Base-by-base conservation (phyloP, 371 early-diverging fungal genomes). In the Mortierella sp. region DNA sequence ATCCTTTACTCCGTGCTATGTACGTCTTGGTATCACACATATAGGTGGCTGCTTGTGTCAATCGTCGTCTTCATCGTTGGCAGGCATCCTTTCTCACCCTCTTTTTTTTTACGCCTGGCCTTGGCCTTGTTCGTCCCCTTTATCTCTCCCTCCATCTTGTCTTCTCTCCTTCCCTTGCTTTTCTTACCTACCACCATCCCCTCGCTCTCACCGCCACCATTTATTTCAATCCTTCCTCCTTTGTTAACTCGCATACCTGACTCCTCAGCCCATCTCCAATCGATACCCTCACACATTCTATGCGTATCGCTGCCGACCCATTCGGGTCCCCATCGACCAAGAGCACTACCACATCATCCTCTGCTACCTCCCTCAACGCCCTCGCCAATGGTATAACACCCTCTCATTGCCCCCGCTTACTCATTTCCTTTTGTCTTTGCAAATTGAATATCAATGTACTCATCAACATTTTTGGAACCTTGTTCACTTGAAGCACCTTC, bases 221-320 rank as follows among this genome's bases (percentile, higher is more conserved):
- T 38, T 6, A 18, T 43, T 4, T 27, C 14, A 16, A 14, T 48
- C 1, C 29, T 35, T 72, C 18, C 4, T 29, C 16, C 14, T 35
- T 51, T 38, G 35, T 38, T 24, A 54, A 43, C 11, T 18, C 41
- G 27, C 12, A 27, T 29, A 27, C 24, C 71, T 10, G 27, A 29
- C 48, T 16, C 38, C 16, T 29, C 54, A 65, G 32, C 14, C 21
- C 18, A 21, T 35, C 11, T 43, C 21, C 44, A 38, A 11, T 43
- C 43, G 2, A 70, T 12, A 27, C 8, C 5, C 7, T 4, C 3
- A 32, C 35, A 7, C 72, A 48, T 55, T 10, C n/a, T 18, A 79
- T 79, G 75, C 63, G 72, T 24, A 72, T 71, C 54, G 3, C 54
- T 4, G 29, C 48, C 12, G 72, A 75, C 49, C 71, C 80, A 38